Evolutionary conservation across 805 yeast genomes (phyloP), one percentile per base, ranked within the genome.

Genomic region (Priceomyces carsonii): DNA sequence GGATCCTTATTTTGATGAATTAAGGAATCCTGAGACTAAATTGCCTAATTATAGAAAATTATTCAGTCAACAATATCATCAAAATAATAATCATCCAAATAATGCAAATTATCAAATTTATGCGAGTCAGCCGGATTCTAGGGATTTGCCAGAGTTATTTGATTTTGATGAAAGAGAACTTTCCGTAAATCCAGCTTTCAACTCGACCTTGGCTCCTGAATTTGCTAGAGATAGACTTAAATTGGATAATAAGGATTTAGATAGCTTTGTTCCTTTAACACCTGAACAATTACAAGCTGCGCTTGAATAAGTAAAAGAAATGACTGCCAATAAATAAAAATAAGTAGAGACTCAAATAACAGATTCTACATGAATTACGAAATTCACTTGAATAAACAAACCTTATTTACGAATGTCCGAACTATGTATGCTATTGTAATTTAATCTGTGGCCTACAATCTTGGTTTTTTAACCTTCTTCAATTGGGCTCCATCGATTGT

Each of bases 1-100:
- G 22, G 71, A 75, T 48, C 68, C 62, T 7, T 79, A 77, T 60
- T 80, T 81, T 54, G 73, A 77, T 46, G 79, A 75, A 43, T 69
- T 77, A 45, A 66, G 74, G 50, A 52, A 50, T 20, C 56, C 51
- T 26, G 35, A 40, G 24, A 63, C 71, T 6, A 60, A 60, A 47
- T 56, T 68, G 44, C 72, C 73, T 32, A 66, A 66, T 53, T 66
- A 66, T 54, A 54, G 73, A 41, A 65, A 67, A 53, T 51, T 64
- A 42, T 68, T 57, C 50, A 56, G 58, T 39, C 69, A 63, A 44
- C 69, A 67, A 39, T 57, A 55, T 30, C 53, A 55, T 44, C 50
- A 51, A 26, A 50, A 48, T 43, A 49, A 51, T 32, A 38, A 37
- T 27, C 50, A 52, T 55, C 61, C 53, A 36, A 63, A 73, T 50